Evolutionary conservation across 257 asterid species (phyloP).

Genomic region (Gardenia jasminoides): DNA sequence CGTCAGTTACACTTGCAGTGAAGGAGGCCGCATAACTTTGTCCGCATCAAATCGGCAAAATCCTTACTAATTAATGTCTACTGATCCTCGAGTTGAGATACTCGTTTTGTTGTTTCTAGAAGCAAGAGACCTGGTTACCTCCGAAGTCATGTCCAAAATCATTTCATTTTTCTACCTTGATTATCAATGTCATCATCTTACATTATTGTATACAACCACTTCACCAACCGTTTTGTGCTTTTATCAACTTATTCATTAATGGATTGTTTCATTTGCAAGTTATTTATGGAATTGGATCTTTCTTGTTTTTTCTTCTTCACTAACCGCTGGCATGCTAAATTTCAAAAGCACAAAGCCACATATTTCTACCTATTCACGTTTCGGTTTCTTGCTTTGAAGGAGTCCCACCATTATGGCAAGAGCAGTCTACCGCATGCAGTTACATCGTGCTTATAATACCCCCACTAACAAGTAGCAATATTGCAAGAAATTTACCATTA

Average conservation of each 20-base stretch:
- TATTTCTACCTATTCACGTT: constrained; percentile 3
- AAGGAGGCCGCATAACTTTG: too few species aligned
- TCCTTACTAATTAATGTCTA: too few species aligned
- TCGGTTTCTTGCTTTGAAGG: not conserved
- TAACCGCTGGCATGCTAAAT: not conserved
- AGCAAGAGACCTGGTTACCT: not conserved
- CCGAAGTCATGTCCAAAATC: not conserved
- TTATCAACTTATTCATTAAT: not conserved
- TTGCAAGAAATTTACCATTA: not conserved
- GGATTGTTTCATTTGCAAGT: not conserved
- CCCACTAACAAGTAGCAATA: not conserved
- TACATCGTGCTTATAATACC: not conserved
- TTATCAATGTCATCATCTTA: constrained; percentile 5
- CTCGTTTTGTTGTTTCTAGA: too few species aligned
- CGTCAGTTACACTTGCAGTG: too few species aligned
- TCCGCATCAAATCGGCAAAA: too few species aligned
- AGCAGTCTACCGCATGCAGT: not conserved
- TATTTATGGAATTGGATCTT: not conserved
- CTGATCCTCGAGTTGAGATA: not conserved
- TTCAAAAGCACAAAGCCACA: too few species aligned
- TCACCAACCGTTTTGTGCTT: constrained; percentile 4
- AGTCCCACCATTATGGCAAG: not conserved
- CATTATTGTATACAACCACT: constrained; percentile 12
- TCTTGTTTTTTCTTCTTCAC: not conserved
- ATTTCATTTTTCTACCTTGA: not conserved